Evolutionary conservation across 2,329 filamentous ascomycete species (phyloP).

Genomic region (Colletotrichum cereale): DNA sequence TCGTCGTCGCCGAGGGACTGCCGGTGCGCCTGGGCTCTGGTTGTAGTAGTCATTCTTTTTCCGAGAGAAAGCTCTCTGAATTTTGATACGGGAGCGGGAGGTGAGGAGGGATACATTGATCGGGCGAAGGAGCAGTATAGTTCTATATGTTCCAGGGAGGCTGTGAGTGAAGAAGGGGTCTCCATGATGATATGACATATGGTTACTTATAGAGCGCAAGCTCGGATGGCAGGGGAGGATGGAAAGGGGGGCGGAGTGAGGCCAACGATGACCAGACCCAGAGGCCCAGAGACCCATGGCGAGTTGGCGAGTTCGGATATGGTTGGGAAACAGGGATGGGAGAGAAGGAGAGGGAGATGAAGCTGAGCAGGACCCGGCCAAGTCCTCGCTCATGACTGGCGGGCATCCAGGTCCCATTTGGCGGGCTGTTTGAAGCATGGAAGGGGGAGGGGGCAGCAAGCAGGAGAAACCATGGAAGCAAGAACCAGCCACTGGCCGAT

Average conservation of each 20-base stretch:
- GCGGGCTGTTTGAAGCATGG: constrained; percentile 5
- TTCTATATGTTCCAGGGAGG: constrained; percentile 31
- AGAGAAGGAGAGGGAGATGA: not conserved
- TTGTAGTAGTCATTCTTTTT: constrained; percentile 52
- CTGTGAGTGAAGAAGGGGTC: constrained; percentile 18
- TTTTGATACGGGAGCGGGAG: constrained; percentile 52
- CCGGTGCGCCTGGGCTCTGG: constrained; percentile 48
- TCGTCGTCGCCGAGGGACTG: constrained; percentile 46
- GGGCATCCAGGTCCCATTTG: constrained; percentile 12
- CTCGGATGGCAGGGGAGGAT: constrained; percentile 13
- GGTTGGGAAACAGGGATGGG: constrained; percentile 28
- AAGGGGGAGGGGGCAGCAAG: constrained; percentile 15
- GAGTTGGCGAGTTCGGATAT: constrained; percentile 27
- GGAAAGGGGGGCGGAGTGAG: constrained; percentile 28
- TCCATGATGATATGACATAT: constrained; percentile 27
- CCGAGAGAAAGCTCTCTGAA: constrained; percentile 58
- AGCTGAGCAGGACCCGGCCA: not conserved
- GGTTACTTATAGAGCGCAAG: constrained; percentile 32
- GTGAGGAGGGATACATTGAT: constrained; percentile 42
- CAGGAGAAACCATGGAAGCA: not conserved
- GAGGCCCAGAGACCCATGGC: constrained; percentile 10
- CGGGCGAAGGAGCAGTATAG: constrained; percentile 8
- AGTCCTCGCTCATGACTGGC: constrained; percentile 23
- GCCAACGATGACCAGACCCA: constrained; percentile 34
- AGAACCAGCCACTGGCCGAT: constrained; percentile 15